Conservation (phyloP, 1,284 basidiomycete species). For the Athelia sp. region DNA sequence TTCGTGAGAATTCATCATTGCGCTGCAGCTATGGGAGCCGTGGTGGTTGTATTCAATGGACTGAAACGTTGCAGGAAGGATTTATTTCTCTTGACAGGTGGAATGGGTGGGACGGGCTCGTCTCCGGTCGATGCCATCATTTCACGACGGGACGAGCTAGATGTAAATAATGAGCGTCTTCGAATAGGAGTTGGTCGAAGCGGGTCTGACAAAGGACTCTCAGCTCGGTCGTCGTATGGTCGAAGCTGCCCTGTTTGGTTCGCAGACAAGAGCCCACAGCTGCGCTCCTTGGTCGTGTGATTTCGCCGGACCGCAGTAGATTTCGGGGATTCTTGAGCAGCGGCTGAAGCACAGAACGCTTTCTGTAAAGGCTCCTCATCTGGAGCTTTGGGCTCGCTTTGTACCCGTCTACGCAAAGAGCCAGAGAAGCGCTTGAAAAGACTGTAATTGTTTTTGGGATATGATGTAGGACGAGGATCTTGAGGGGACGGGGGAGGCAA, state of each 20-base stretch:
- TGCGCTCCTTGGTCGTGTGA: background rate
- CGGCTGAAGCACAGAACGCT: background rate
- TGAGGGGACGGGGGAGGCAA: background rate
- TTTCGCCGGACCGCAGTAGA: background rate
- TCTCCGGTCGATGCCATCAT: background rate
- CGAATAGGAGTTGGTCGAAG: background rate
- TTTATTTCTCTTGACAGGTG: slow-evolving; percentile 15
- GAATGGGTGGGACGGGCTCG: background rate
- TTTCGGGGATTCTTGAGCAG: background rate
- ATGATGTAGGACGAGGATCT: background rate
- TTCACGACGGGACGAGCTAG: background rate
- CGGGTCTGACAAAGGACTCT: background rate
- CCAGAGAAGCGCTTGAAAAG: background rate
- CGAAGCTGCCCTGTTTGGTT: background rate
- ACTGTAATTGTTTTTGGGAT: background rate
- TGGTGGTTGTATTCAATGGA: slow-evolving; percentile 4
- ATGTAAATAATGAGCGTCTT: background rate
- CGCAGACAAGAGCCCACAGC: background rate
- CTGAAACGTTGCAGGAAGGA: slow-evolving; percentile 25
- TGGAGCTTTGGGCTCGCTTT: background rate
- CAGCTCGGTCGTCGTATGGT: background rate
- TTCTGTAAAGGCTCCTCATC: background rate
- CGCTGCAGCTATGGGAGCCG: slow-evolving; percentile 7
- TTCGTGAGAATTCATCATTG: slow-evolving; percentile 4
- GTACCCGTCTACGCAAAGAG: background rate